A percentile compares a stretch with the other conserved stretches of the same genome.
Evolutionary conservation across 306 rosid genomes (phyloP).

Genomic region (Chamaecrista fasciculata): DNA sequence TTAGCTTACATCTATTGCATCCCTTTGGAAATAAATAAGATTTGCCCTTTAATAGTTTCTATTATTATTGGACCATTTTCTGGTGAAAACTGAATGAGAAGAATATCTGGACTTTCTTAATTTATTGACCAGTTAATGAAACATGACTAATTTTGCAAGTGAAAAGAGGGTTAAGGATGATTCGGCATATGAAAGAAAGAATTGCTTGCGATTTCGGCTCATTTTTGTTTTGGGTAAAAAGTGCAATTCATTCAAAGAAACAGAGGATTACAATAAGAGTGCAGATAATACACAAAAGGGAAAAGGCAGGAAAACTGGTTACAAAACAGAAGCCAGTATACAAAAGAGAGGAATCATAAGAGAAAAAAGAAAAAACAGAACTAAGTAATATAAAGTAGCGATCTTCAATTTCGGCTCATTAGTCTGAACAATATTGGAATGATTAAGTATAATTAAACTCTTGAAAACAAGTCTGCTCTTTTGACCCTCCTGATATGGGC

Average conservation of each 20-base stretch:
- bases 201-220: not conserved
- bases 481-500: not conserved
- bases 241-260: no score
- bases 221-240: no score
- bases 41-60: no score
- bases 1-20: not conserved
- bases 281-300: no score
- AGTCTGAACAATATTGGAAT: no score
- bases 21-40: not conserved
- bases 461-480: not conserved
- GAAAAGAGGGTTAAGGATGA: not conserved
- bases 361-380: no score
- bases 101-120: not conserved
- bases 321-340: no score
- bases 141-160: not conserved
- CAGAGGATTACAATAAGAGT: no score
- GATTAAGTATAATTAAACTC: not conserved
- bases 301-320: no score
- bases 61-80: not conserved
- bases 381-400: no score
- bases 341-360: no score
- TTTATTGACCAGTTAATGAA: not conserved
- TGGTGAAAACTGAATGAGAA: not conserved
- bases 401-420: no score
- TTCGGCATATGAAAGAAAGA: not conserved